Evolutionary conservation across 2,329 filamentous ascomycete species (phyloP).

Genomic region (Trichophyton verrucosum): DNA sequence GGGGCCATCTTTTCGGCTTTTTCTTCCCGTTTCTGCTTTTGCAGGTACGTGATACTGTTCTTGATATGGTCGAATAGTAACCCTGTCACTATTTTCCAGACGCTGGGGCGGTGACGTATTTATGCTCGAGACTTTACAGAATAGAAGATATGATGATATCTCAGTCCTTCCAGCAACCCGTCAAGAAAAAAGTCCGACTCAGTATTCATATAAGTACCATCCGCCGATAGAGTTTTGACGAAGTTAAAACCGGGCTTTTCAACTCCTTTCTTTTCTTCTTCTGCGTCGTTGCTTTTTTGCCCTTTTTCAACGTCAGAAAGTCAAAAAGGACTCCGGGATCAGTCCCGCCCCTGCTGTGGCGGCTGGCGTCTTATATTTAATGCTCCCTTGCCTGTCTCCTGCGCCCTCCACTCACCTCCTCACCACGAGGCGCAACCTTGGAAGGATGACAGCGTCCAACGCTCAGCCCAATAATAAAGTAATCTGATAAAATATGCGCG

Average conservation of each 20-base stretch:
- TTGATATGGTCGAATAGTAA: neutral
- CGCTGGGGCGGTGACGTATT: neutral
- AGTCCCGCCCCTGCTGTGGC: neutral
- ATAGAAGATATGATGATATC: neutral
- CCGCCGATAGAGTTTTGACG: neutral
- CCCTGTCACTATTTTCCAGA: neutral
- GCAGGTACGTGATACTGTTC: neutral
- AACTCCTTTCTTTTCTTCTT: neutral
- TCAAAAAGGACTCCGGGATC: neutral
- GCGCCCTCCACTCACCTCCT: neutral
- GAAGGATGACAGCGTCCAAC: neutral
- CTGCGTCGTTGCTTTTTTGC: neutral
- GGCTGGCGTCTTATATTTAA: neutral
- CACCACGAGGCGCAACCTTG: neutral
- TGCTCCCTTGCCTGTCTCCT: too few species aligned
- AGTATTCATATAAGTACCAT: neutral
- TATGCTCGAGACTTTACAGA: neutral
- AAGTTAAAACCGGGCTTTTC: constrained; percentile 1
- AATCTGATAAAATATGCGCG: neutral
- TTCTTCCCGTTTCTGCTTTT: neutral
- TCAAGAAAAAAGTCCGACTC: neutral
- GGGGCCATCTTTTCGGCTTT: constrained; percentile 10
- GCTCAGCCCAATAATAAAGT: neutral
- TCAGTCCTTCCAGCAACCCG: neutral
- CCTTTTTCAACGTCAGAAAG: neutral